Evolutionary conservation across 805 yeast species (phyloP).

Genomic region (Wickerhamomyces silvicola): DNA sequence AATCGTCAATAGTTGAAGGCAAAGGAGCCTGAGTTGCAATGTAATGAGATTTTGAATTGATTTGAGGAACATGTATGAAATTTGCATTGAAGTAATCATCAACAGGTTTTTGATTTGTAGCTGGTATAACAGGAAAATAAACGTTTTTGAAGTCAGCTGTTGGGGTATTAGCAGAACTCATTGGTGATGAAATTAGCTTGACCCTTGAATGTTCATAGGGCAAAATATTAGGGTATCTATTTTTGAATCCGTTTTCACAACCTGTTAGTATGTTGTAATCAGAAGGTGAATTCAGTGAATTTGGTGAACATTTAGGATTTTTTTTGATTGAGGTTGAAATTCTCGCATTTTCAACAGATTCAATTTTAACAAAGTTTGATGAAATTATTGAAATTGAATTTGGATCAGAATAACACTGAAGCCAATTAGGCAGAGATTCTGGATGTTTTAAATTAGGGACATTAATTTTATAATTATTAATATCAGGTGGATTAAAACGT

Average conservation of each 20-base stretch:
- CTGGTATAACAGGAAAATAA: slow-evolving; percentile 4
- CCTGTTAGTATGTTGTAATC: slow-evolving; percentile 8
- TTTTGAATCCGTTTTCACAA: slow-evolving; percentile 37
- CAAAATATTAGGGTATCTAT: slow-evolving; percentile 79
- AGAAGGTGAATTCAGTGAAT: slow-evolving; percentile 10
- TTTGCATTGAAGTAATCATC: slow-evolving; percentile 84
- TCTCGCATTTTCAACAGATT: slow-evolving; percentile 27
- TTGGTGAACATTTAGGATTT: slow-evolving; percentile 7
- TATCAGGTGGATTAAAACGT: slow-evolving; percentile 5
- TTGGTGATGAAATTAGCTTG: slow-evolving; percentile 30
- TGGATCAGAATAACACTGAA: slow-evolving; percentile 14
- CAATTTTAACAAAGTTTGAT: slow-evolving; percentile 26
- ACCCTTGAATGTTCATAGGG: slow-evolving; percentile 86
- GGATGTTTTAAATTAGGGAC: slow-evolving; percentile 8
- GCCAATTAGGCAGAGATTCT: slow-evolving; percentile 26
- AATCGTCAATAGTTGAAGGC: slow-evolving; percentile 70
- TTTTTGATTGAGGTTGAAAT: slow-evolving; percentile 15
- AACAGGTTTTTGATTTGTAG: slow-evolving; percentile 2
- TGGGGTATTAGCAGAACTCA: slow-evolving; percentile 12
- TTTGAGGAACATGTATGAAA: slow-evolving; percentile 42
- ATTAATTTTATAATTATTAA: slow-evolving; percentile 4
- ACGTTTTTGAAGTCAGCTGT: neutral
- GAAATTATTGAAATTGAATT: slow-evolving; percentile 19
- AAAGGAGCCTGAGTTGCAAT: slow-evolving; percentile 93
- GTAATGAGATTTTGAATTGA: slow-evolving; percentile 37